phyloP scores from a whole-genome alignment of 2,329 filamentous ascomycete species.

The Onygenales sp. region DNA sequence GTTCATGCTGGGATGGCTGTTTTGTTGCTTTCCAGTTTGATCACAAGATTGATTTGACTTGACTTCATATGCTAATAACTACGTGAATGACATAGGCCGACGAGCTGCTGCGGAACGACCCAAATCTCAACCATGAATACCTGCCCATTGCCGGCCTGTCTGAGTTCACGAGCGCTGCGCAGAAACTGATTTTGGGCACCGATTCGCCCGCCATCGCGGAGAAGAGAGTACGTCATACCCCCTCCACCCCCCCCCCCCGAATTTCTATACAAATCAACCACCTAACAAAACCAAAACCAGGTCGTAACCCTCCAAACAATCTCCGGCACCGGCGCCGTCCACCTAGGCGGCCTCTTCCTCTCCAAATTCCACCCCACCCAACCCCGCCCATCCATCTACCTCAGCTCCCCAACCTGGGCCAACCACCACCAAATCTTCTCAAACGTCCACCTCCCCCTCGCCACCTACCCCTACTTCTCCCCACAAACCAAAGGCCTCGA shows the following conservation, averaged over 20 bases:
- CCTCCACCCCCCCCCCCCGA: neutral
- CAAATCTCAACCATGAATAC: constrained; percentile 94
- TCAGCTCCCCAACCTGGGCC: constrained; percentile 93
- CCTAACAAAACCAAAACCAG: constrained; percentile 21
- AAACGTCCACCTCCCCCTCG: constrained; percentile 71
- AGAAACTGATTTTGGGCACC: constrained; percentile 75
- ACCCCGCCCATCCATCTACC: constrained; percentile 66
- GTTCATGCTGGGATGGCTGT: neutral
- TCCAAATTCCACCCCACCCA: constrained; percentile 67
- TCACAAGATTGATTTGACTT: neutral
- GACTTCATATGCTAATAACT: constrained; percentile 1
- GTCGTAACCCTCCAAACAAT: constrained; percentile 81
- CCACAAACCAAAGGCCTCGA: constrained; percentile 82
- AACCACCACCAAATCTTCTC: constrained; percentile 98
- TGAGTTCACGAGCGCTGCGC: constrained; percentile 78
- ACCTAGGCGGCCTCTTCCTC: constrained; percentile 89
- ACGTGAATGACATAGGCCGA: constrained; percentile 58
- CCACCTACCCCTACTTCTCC: constrained; percentile 89
- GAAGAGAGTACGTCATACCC: constrained; percentile 51
- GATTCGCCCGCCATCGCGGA: constrained; percentile 75
- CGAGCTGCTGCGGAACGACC: constrained; percentile 77
- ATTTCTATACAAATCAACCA: neutral
- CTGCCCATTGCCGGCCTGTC: constrained; percentile 86
- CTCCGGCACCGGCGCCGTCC: constrained; percentile 91
- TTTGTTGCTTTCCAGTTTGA: neutral